phyloP scores from a whole-genome alignment of 306 rosid genomes.

The Erythrophleum fordii region DNA sequence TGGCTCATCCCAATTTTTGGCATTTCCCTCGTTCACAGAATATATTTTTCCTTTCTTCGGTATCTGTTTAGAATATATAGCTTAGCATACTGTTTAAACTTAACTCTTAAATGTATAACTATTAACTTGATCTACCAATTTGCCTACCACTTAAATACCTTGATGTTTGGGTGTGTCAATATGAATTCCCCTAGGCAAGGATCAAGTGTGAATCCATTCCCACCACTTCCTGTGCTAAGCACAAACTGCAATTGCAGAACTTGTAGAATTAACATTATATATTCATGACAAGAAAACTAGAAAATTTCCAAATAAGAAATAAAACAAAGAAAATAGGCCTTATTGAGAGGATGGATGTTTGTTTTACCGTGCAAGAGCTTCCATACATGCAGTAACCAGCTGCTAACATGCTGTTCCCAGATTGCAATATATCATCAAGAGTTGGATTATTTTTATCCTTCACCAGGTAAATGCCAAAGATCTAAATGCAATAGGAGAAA shows the following conservation, averaged over 20 bases:
- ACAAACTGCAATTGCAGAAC: constrained; percentile 62
- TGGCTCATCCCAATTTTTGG: constrained; percentile 88
- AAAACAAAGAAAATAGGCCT: neutral
- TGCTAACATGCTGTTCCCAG: constrained; percentile 77
- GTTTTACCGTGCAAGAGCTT: constrained; percentile 93
- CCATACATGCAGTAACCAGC: constrained; percentile 99
- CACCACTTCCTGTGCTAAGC: constrained; percentile 83
- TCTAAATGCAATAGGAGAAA: constrained; percentile 50
- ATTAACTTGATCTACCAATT: neutral
- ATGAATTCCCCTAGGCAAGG: constrained; percentile 98
- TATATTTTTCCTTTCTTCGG: constrained; percentile 86
- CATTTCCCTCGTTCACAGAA: constrained; percentile 96
- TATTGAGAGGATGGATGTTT: neutral
- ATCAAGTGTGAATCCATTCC: constrained; percentile 91
- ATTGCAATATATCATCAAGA: constrained; percentile 74
- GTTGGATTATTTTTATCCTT: constrained; percentile 56
- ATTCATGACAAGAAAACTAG: constrained; percentile 1
- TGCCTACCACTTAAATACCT: constrained; percentile 50
- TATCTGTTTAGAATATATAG: constrained; percentile 47
- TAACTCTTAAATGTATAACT: neutral
- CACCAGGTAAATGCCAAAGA: constrained; percentile 80
- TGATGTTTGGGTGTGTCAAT: constrained; percentile 89
- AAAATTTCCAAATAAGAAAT: neutral
- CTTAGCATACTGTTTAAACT: neutral
- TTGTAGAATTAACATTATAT: constrained; percentile 11